Base-by-base conservation (phyloP, 1,139 yeast genomes). In the Spencermartinsiella ligniputridi region DNA sequence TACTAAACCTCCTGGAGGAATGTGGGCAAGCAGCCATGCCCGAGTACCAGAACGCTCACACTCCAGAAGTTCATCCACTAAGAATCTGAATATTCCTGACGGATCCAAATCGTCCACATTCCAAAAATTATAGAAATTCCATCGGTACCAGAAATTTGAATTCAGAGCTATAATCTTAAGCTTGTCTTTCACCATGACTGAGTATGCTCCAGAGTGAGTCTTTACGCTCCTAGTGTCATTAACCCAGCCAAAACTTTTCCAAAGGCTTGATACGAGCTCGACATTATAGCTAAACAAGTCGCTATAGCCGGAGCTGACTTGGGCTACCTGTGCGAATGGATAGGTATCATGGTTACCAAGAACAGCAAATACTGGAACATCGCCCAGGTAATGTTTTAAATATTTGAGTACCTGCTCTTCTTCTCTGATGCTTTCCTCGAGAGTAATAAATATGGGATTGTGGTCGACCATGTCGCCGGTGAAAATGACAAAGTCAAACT, bases 401-500 rank as follows among this genome's bases (percentile, higher is more conserved):
- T 79, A 74, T 48, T 71, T 62, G 61, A 79, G 72, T 1, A 78
- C 63, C 33, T 64, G 62, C 40, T 70, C 69, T 61, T 83, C 88
- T 15, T 81, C 80, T 43, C 67, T 65, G 47, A 76, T 64, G 29
- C 82, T 76, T 51, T 70, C 68, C 3, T 79, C 71, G 55, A 79
- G 75, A 64, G 64, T 21, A 75, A 71, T 33, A 70, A 71, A 54
- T 72, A 72, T 48, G 68, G 69, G 40, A 39, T 60, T 55, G 76
- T 80, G 86, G 56, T 79, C 85, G 33, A 80, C 81, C 59, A 80
- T 67, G 55, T 81, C 89, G 43, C 88, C 89, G 1, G 88, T 82
- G 67, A 81, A 82, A 21, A 82, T 60, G 2, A 81, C 73, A 58
- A 82, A 81, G 8, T 69, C 60, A 20, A 68, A 39, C 18, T 43